Base-by-base conservation (phyloP, 805 yeast species). In the Candida tammaniensis region DNA sequence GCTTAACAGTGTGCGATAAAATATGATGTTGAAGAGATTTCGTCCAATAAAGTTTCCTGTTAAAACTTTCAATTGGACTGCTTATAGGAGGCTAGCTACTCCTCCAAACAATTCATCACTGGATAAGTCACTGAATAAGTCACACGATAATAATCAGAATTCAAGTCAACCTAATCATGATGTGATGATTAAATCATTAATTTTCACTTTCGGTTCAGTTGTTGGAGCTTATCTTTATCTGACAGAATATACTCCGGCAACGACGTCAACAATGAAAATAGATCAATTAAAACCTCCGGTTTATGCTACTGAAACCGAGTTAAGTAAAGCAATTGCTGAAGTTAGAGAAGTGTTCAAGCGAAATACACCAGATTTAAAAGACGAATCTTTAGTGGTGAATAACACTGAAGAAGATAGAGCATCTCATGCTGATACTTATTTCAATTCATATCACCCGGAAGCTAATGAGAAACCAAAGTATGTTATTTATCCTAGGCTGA, bases 401-500 rank as follows among this genome's bases (percentile, higher is more conserved):
- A 48, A 45, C 31, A 26, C 51, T 19, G 44, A 48, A 14, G 61
- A 52, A 19, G 57, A 48, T 16, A 35, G 51, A 10, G 48, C 42
- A 7, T 39, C 51, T 8, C 66, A 61, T 27, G 40, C 62, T 13
- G 66, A 61, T 29, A 57, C 59, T 15, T 59, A 54, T 32, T 60
- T 60, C 49, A 61, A 59, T 35, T 51, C 65, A 3, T 61, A 57
- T 31, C 60, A 61, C 27, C 57, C 66, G 2, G 42, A 49, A 13
- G 41, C 50, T 1, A 43, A 48, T 17, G 57, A 61, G 33, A 46
- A 48, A 23, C 61, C 67, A 6, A 38, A 41, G 31, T 64, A 76
- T 16, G 68, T 85, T 4, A 70, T 76, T 2, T 84, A 72, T 48
- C 89, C 91, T 1, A 70, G 68, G 20, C 59, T 72, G 39, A 81